Evolutionary conservation across 2,329 filamentous ascomycete species (phyloP).

Genomic region (Aspergillus sp.): DNA sequence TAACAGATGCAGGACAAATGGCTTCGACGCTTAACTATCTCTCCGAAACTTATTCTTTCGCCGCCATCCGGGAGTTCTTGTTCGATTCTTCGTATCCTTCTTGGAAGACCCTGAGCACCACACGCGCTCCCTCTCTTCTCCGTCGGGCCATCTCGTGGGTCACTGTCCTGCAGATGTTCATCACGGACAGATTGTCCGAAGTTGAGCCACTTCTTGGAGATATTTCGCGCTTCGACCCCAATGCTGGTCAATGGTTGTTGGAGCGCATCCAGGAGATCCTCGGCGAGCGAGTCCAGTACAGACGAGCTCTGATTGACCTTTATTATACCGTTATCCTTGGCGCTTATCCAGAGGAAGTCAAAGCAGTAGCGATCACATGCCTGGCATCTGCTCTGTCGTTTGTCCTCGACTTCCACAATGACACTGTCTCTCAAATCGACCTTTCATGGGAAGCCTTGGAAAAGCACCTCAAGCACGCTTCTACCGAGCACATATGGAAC

Average conservation of each 20-base stretch:
- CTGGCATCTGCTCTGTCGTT: conserved; percentile 37
- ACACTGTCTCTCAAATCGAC: conserved; percentile 22
- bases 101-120: conserved; percentile 31
- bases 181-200: conserved; percentile 18
- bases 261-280: conserved; percentile 33
- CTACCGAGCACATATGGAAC: conserved; percentile 33
- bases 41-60: conserved; percentile 29
- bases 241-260: conserved; percentile 40
- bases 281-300: conserved; percentile 24
- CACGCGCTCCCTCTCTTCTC: conserved; percentile 38
- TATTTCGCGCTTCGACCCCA: conserved; percentile 34
- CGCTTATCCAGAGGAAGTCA: conserved; percentile 30
- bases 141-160: conserved; percentile 39
- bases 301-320: conserved; percentile 28
- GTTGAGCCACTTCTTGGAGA: conserved; percentile 26
- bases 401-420: conserved; percentile 25
- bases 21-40: conserved; percentile 23
- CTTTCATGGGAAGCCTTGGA: conserved; percentile 33
- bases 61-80: conserved; percentile 28
- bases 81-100: conserved; percentile 30
- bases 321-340: conserved; percentile 36
- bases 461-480: conserved; percentile 28
- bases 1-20: conserved; percentile 25
- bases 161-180: conserved; percentile 27
- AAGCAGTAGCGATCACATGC: conserved; percentile 32